Percentiles rank a stretch among this genome's conserved stretches.
These are phyloP conservation scores for Clarireedia monteithiana DNA, from an alignment of 2,329 filamentous ascomycete species.

Conservation along the genomic window DNA sequence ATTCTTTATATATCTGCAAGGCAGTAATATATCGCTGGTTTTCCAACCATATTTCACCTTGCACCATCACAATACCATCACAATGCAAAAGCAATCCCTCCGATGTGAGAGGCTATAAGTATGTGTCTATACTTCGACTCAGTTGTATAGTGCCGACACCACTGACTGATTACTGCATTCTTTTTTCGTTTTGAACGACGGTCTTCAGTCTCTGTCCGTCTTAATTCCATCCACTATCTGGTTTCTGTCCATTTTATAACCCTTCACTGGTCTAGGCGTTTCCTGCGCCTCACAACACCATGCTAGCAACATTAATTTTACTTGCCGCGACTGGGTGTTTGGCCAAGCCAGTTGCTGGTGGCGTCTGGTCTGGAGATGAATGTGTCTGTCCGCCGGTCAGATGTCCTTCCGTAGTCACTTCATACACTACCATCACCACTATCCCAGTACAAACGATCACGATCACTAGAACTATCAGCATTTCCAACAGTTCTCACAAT, in stretches of 20 bases:
- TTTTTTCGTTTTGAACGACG: background rate
- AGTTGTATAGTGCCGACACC: background rate
- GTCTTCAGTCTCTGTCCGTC: slow-evolving; percentile 8
- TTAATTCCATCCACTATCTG: background rate
- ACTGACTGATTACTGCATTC: background rate
- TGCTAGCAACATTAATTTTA: background rate
- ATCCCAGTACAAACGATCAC: slow-evolving; percentile 1
- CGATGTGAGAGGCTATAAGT: background rate
- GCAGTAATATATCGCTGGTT: slow-evolving; percentile 7
- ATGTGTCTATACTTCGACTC: background rate
- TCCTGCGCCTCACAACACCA: slow-evolving; percentile 6
- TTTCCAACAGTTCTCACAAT: background rate
- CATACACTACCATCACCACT: slow-evolving; percentile 2
- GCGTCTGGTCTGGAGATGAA: background rate
- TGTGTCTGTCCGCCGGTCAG: background rate
- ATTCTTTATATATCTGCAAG: too few species aligned
- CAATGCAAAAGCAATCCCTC: background rate
- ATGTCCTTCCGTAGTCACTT: background rate
- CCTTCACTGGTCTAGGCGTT: background rate
- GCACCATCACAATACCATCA: background rate
- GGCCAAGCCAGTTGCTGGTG: slow-evolving; percentile 9
- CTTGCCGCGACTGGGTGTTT: slow-evolving; percentile 6
- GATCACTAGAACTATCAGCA: background rate
- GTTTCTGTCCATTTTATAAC: background rate
- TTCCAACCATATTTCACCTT: background rate